Base-by-base conservation (phyloP, 768 basidiomycete genomes). In the Tremella mesenterica region DNA sequence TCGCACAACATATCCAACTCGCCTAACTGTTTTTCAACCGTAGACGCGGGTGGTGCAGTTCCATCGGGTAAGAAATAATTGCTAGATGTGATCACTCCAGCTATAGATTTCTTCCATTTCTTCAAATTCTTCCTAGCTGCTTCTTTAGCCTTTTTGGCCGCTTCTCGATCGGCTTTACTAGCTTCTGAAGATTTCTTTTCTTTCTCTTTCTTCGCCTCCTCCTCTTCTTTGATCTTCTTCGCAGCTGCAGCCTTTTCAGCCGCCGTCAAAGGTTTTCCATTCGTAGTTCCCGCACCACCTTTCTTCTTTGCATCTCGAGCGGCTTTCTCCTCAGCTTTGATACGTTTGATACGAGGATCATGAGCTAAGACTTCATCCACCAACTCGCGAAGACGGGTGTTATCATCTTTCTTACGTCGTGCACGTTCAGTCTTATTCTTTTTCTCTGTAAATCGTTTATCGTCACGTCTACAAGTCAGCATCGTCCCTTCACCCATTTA, bases 401-500 rank as follows among this genome's bases (percentile, higher is more conserved):
- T 96, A 75, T 99, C 93, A 63, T 95, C 93, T 79, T 95, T 95
- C 79, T 99, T 99, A 72, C 88, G 79, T 53, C 90, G 81, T 12
- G 90, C 88, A 29, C 93, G 90, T 76, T 99, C 93, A 4, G 87
- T 76, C 76, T 95, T 96, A 82, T 99, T 99, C 81, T 99, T 99
- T 80, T 96, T 97, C 77, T 97, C 93, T 16, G 89, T 91, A 77
- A 92, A 95, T 27, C 93, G 85, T 76, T 97, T 97, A 74, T 99
- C 93, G 74, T 97, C 93, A 53, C 93, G 93, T 70, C 89, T 92
- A 61, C 10, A 34, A 10, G 25, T 53, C 33, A 53, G 50, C 50
- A 33, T n/a, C 10, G n/a, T n/a, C n/a, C n/a, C n/a, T n/a, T n/a
- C n/a, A n/a, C n/a, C n/a, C n/a, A n/a, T n/a, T n/a, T n/a, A n/a